phyloP scores from a whole-genome alignment of 352 stramenopile genomes.

The Phytophthora tubulina region DNA sequence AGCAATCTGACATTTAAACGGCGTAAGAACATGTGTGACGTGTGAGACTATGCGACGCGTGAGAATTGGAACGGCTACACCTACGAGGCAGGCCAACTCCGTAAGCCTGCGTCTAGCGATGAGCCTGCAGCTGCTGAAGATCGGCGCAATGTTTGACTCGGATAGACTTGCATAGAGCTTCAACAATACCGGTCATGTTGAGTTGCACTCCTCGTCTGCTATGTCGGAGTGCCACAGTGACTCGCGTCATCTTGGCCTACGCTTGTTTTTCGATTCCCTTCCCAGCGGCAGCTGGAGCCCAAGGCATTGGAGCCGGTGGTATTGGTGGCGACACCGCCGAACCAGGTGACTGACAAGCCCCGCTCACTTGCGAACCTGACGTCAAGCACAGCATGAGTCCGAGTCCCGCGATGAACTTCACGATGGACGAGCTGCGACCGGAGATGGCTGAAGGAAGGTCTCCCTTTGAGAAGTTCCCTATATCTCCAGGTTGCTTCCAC shows the following conservation, averaged over 20 bases:
- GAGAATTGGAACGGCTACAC: neutral
- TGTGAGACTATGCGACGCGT: conserved; percentile 29
- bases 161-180: neutral
- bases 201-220: neutral
- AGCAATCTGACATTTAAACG: neutral
- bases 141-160: conserved; percentile 11
- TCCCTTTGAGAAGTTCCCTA: conserved; percentile 36
- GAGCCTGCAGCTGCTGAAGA: conserved; percentile 6
- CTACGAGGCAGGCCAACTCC: neutral
- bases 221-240: conserved; percentile 13
- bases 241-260: conserved; percentile 32
- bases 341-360: neutral
- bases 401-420: neutral
- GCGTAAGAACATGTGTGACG: conserved; percentile 32
- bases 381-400: conserved; percentile 19
- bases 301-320: conserved; percentile 7
- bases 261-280: conserved; percentile 24
- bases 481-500: conserved; percentile 40
- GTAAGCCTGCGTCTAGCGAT: neutral
- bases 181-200: no score
- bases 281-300: neutral
- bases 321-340: neutral
- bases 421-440: conserved; percentile 32
- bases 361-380: conserved; percentile 34
- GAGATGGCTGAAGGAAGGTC: conserved; percentile 31